Evolutionary conservation across 108 stramenopile species (phyloP), one percentile per base, ranked within the genome.

Genomic region (Discostella stelligeroides): DNA sequence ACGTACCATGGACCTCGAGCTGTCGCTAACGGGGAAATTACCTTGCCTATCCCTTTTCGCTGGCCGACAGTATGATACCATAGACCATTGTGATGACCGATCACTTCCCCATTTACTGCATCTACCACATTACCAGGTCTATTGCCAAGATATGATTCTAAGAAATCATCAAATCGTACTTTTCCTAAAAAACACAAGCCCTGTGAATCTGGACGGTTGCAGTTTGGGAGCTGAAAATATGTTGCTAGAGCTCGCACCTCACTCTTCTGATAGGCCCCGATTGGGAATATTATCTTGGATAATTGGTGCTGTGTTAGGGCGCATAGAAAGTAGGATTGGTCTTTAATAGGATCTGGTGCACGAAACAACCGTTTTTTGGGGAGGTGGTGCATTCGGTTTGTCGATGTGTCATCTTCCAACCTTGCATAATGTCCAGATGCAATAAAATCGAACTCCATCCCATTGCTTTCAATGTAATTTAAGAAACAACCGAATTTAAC

Each of bases 51-150:
- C 9, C 98, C 98, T 69, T 97, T 98, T 30, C 98, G 86, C 75
- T 98, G 98, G 27, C 96, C 96, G 14, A 98, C 91, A 12, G 98
- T 98, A 79, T 98, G 98, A 77, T 89, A 97, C 98, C 98, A 98
- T 20, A 98, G 84, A 8, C 98, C 98, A 12, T 92, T 76, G 60
- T 98, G 98, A 34, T 71, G 69, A 13, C 98, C 98, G 47, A 98
- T 82, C 13, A 89, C 67, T 15, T 93, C 86, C 49, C 91, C 90
- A 7, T 84, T 92, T 21, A 72, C 48, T 7, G 88, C 87, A 84
- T 97, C 89, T 7, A 95, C 76, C 42, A 97, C 82, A 46, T 87
- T 79, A 21, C 98, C 98, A 11, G 89, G 84, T 39, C 67, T 41
- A 37, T 79, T 78, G 1, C 98, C 98, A 39, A 98, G 75, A 74